These are phyloP conservation scores for Stagonosporopsis chrysanthemi DNA, from an alignment of 2,329 filamentous ascomycete genomes.

Conservation along the genomic window DNA sequence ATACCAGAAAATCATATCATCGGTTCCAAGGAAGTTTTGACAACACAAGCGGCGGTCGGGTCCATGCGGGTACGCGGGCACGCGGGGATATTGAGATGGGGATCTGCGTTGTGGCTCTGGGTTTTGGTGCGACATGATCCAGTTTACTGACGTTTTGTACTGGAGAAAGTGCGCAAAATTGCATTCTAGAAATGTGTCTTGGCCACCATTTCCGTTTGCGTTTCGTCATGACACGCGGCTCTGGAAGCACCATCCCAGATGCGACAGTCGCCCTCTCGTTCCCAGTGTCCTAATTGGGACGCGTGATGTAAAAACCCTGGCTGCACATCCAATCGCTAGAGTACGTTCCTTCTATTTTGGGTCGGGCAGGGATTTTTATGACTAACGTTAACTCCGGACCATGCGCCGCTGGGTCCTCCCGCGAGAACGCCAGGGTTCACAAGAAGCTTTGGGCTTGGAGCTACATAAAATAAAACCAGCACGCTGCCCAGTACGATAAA, in stretches of 20 bases:
- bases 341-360: conserved; percentile 14
- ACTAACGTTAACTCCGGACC: conserved; percentile 13
- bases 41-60: background rate
- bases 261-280: conserved; percentile 13
- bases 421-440: conserved; percentile 2
- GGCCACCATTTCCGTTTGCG: conserved; percentile 10
- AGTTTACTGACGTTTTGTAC: conserved; percentile 14
- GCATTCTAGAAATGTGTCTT: conserved; percentile 10
- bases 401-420: conserved; percentile 1
- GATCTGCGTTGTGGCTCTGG: conserved; percentile 10
- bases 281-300: conserved; percentile 10
- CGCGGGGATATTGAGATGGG: conserved; percentile 8
- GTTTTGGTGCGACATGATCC: conserved; percentile 10
- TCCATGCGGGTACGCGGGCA: background rate
- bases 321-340: conserved; percentile 3
- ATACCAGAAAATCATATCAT: background rate
- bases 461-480: conserved; percentile 2
- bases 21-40: too few species aligned
- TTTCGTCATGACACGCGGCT: conserved; percentile 17
- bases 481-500: conserved; percentile 1
- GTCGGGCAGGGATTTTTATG: conserved; percentile 9
- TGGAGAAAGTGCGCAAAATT: conserved; percentile 2
- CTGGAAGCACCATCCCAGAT: background rate
- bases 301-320: background rate
- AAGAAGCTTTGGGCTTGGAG: conserved; percentile 2